Conservation (phyloP, 1,284 basidiomycete species). For the Retiboletus flavoniger region DNA sequence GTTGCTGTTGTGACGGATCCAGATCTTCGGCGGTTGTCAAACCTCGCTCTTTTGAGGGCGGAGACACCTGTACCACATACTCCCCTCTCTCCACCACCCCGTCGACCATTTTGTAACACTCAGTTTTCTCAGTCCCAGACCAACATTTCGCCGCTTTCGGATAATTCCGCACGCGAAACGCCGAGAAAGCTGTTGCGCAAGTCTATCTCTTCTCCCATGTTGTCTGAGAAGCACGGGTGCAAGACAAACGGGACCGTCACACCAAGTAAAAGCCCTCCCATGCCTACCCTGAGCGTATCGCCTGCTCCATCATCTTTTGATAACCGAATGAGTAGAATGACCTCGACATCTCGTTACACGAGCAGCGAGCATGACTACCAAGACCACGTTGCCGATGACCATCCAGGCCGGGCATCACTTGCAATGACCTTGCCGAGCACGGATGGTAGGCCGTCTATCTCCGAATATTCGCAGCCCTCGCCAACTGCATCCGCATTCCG, state of each 20-base stretch:
- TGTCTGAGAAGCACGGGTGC: conserved; percentile 45
- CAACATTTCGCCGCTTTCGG: conserved; percentile 37
- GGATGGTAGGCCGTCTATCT: conserved; percentile 47
- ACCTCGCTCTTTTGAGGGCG: conserved; percentile 41
- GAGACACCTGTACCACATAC: conserved; percentile 57
- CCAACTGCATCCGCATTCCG: conserved; percentile 72
- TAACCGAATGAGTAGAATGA: conserved; percentile 35
- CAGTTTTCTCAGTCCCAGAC: conserved; percentile 57
- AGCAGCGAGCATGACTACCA: conserved; percentile 42
- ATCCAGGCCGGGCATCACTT: conserved; percentile 35
- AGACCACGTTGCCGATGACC: conserved; percentile 36
- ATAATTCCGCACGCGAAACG: conserved; percentile 4
- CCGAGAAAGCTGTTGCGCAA: conserved; percentile 36
- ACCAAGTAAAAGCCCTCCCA: conserved; percentile 42
- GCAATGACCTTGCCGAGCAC: conserved; percentile 32
- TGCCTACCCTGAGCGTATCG: conserved; percentile 35
- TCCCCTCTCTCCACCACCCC: conserved; percentile 63
- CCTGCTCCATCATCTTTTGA: conserved; percentile 30
- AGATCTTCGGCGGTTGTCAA: conserved; percentile 32
- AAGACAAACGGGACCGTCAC: conserved; percentile 33
- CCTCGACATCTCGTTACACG: conserved; percentile 40
- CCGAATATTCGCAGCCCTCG: conserved; percentile 57
- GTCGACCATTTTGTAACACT: conserved; percentile 47
- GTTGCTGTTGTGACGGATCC: conserved; percentile 20
- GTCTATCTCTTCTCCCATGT: conserved; percentile 50